These are phyloP conservation scores for Endoconidiophora laricicola DNA, from an alignment of 2,329 filamentous ascomycete species.

Conservation along the genomic window DNA sequence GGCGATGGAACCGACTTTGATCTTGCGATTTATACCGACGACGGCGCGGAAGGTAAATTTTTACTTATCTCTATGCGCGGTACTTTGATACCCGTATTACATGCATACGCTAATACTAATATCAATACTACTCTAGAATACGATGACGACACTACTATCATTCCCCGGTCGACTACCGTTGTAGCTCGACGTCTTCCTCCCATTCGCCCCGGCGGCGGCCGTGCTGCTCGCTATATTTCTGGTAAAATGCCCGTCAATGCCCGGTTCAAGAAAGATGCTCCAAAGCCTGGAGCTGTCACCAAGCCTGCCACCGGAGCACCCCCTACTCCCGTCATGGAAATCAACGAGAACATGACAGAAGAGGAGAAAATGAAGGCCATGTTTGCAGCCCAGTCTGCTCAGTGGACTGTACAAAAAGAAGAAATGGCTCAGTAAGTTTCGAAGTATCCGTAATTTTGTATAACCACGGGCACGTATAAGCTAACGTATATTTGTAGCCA, in stretches of 20 bases:
- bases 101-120: slow-evolving; percentile 7
- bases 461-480: slow-evolving; percentile 9
- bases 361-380: slow-evolving; percentile 89
- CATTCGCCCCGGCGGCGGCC: slow-evolving; percentile 67
- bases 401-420: slow-evolving; percentile 87
- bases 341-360: slow-evolving; percentile 71
- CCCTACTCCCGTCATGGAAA: slow-evolving; percentile 42
- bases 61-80: background rate
- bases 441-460: background rate
- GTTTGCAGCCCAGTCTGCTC: slow-evolving; percentile 74
- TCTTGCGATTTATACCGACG: slow-evolving; percentile 82
- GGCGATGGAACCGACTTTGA: slow-evolving; percentile 96
- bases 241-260: slow-evolving; percentile 61
- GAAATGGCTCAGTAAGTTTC: slow-evolving; percentile 63
- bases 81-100: background rate
- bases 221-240: slow-evolving; percentile 86
- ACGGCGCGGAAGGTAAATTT: slow-evolving; percentile 68
- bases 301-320: slow-evolving; percentile 45
- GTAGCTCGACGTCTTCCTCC: slow-evolving; percentile 78
- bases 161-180: slow-evolving; percentile 85
- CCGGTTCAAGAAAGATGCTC: slow-evolving; percentile 27
- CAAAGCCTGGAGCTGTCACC: slow-evolving; percentile 63
- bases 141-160: slow-evolving; percentile 94
- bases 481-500: slow-evolving; percentile 32
- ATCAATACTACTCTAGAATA: slow-evolving; percentile 49